phyloP scores from a whole-genome alignment of 495 filamentous ascomycete genomes.

The Pyronema domesticum region DNA sequence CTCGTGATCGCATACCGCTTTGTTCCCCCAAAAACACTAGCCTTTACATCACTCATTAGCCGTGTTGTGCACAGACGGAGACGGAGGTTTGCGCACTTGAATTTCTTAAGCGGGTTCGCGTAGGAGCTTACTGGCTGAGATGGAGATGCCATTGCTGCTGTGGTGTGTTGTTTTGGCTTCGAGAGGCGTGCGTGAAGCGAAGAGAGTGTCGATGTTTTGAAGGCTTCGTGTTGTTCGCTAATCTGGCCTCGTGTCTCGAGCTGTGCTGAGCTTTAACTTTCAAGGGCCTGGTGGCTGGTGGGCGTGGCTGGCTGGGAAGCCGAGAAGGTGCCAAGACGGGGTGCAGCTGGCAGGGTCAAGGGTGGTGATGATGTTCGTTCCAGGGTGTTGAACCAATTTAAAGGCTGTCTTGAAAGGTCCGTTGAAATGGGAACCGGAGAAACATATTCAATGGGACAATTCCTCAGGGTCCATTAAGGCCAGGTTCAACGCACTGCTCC shows the following conservation, averaged over 20 bases:
- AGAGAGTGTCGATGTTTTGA: neutral
- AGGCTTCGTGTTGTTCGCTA: too few relatives aligned
- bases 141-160: constrained; percentile 15
- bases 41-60: constrained; percentile 31
- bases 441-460: neutral
- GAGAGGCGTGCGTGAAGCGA: constrained; percentile 9
- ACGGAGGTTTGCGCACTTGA: constrained; percentile 50
- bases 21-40: constrained; percentile 95
- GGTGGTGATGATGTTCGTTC: neutral
- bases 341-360: neutral
- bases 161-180: constrained; percentile 7
- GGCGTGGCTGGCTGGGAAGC: neutral
- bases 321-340: too few relatives aligned
- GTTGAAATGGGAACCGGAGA: too few relatives aligned
- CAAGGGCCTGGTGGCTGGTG: too few relatives aligned
- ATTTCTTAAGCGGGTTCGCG: constrained; percentile 99
- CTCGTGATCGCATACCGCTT: constrained; percentile 50
- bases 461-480: too few relatives aligned
- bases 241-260: too few relatives aligned
- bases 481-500: too few relatives aligned
- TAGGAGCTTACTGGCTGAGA: constrained; percentile 58
- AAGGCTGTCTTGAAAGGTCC: too few relatives aligned
- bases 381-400: too few relatives aligned
- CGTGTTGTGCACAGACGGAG: constrained; percentile 6
- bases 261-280: too few relatives aligned